Evolutionary conservation across 345 rosid genomes (phyloP).

Genomic region (Brassica cretica): DNA sequence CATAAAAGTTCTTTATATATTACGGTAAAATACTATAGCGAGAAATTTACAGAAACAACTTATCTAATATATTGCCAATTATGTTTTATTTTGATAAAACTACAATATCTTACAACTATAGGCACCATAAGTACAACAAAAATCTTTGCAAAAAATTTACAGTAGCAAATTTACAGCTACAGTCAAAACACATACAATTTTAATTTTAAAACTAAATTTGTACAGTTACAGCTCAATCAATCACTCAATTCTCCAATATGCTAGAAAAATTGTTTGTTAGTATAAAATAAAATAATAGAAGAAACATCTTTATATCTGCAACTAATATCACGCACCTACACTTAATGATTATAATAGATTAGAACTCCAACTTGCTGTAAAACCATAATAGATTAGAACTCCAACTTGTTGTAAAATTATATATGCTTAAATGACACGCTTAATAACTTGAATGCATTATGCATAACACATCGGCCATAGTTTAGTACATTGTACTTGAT

Average conservation of each 20-base stretch:
- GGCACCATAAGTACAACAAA: too few relatives aligned
- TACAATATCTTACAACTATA: too few relatives aligned
- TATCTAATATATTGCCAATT: too few relatives aligned
- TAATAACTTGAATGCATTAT: not conserved
- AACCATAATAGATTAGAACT: not conserved
- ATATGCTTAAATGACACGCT: not conserved
- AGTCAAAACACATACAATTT: too few relatives aligned
- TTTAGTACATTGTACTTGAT: not conserved
- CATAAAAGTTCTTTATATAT: too few relatives aligned
- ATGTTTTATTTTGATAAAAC: too few relatives aligned
- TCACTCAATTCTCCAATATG: not conserved
- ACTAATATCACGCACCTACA: constrained; percentile 1
- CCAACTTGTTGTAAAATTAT: not conserved
- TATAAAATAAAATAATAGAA: not conserved
- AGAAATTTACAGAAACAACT: too few relatives aligned
- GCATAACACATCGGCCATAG: not conserved
- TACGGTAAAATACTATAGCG: too few relatives aligned
- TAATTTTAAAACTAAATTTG: too few relatives aligned
- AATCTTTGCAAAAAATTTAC: too few relatives aligned
- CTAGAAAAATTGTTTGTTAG: not conserved
- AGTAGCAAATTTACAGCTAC: too few relatives aligned
- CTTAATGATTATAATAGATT: not conserved
- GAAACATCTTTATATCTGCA: constrained; percentile 20
- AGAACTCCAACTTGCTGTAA: constrained; percentile 18
- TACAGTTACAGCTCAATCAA: too few relatives aligned